A percentile compares a stretch with the other conserved stretches of the same genome.
phyloP scores from a whole-genome alignment of 805 yeast genomes.

The Torulaspora delbrueckii region DNA sequence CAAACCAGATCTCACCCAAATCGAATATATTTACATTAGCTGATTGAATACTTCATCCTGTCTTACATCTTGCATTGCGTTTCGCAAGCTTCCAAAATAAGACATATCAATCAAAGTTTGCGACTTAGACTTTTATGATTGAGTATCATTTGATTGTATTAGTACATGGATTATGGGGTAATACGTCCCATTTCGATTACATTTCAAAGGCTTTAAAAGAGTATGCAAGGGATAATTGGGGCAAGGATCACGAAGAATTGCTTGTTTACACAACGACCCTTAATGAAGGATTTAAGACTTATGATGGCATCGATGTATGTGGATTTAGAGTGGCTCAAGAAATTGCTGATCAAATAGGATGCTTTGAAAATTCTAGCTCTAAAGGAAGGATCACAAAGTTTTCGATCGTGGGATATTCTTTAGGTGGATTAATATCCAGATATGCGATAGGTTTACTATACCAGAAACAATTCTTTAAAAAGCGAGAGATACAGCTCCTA shows the following conservation, averaged over 20 bases:
- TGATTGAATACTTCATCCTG: no score
- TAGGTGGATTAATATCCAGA: constrained; percentile 79
- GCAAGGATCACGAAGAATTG: constrained; percentile 18
- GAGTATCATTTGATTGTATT: constrained; percentile 52
- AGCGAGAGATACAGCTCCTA: constrained; percentile 46
- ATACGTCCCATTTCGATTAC: constrained; percentile 59
- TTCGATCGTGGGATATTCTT: constrained; percentile 75
- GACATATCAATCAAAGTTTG: not conserved
- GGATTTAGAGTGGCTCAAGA: constrained; percentile 72
- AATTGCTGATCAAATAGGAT: constrained; percentile 41
- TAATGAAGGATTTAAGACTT: constrained; percentile 69
- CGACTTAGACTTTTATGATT: constrained; percentile 2
- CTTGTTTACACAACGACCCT: constrained; percentile 39
- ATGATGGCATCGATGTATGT: constrained; percentile 84
- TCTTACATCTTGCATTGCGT: not conserved
- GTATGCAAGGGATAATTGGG: constrained; percentile 27
- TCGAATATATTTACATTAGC: no score
- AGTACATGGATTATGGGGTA: constrained; percentile 77
- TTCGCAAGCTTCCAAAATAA: not conserved
- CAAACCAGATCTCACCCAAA: not conserved
- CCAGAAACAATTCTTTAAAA: constrained; percentile 46
- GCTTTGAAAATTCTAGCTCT: constrained; percentile 14
- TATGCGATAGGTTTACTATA: constrained; percentile 71
- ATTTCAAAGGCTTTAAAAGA: constrained; percentile 44
- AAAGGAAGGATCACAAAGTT: constrained; percentile 48